Evolutionary conservation across 2,329 filamentous ascomycete species (phyloP), one percentile per base, ranked within the genome.

Genomic region (Aspergillus unguis): DNA sequence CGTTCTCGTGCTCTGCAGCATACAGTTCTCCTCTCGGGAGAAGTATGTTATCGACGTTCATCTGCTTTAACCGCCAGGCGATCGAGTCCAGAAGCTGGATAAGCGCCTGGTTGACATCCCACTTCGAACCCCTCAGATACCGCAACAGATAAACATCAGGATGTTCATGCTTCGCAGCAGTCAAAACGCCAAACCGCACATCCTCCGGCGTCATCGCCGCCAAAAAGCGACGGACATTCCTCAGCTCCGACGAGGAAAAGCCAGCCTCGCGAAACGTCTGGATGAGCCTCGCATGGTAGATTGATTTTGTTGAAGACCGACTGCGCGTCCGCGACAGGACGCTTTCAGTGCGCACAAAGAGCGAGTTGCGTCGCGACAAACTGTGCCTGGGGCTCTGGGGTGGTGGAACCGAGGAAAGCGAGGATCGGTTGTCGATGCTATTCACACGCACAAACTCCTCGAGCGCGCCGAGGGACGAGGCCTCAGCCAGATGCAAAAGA

Each of bases 21-120:
- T 78, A 79, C 31, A 79, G 79, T 67, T 95, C 90, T 43, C 90
- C 90, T 27, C 82, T 81, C 49, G 75, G 74, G 78, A 95, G 86
- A 58, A 97, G 86, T 57, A 94, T 87, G 51, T 88, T 85, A 65
- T 96, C 92, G 25, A 96, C 88, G 61, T 88, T 83, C 80, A 92
- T 86, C 56, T 92, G 88, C 28, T 82, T 80, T 44, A 82, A 74
- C 53, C 92, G 84, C 92, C 92, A 97, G 68, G 88, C 85, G 81
- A 96, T 87, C 0, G 92, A 92, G 2, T 88, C 87, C 33, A 96
- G 80, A 69, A 96, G 76, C 90, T 96, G 96, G 54, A 94, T 81
- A 27, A 96, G 79, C 2, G 92, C 91, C 67, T 88, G 89, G 35
- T 95, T 86, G 4, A 95, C 85, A 65, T 96, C 89, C 92, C 92